These are phyloP conservation scores for Cavenderia fasciculata DNA, from an alignment of 78 protist species.

Conservation along the genomic window DNA sequence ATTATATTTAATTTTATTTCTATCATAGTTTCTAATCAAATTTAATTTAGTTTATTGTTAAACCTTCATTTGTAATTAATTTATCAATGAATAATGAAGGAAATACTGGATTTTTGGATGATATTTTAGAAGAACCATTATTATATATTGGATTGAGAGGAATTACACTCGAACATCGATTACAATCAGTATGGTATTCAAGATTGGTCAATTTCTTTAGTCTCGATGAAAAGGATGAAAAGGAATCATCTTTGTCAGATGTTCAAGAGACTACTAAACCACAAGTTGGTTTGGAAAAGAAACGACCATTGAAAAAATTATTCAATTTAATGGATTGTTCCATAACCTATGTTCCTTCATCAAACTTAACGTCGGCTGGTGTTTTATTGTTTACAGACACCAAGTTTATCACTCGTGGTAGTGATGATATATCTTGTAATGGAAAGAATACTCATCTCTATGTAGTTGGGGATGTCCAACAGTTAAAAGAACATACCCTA, in stretches of 20 bases:
- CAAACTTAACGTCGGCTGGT: conserved; percentile 14
- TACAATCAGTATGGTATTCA: conserved; percentile 11
- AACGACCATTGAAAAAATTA: not conserved
- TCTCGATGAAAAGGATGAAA: not conserved
- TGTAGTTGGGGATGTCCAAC: conserved; percentile 23
- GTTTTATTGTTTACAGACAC: conserved; percentile 49
- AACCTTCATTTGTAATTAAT: too few relatives aligned
- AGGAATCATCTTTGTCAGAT: not conserved
- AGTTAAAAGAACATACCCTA: not conserved
- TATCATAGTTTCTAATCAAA: too few relatives aligned
- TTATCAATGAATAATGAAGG: too few relatives aligned
- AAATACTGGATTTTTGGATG: conserved; percentile 31
- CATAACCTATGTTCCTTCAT: conserved; percentile 20
- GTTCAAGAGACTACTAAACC: not conserved
- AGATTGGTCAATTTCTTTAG: conserved; percentile 21
- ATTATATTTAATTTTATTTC: too few relatives aligned
- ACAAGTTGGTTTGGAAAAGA: not conserved
- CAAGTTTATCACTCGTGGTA: not conserved
- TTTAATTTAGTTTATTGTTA: too few relatives aligned
- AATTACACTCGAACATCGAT: conserved; percentile 19
- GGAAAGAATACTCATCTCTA: conserved; percentile 47
- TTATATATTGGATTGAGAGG: conserved; percentile 35
- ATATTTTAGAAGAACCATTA: conserved; percentile 15
- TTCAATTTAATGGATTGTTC: conserved; percentile 47
- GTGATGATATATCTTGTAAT: conserved; percentile 1